These are phyloP conservation scores for Athelia psychrophila DNA, from an alignment of 1,284 basidiomycete species.

Conservation along the genomic window DNA sequence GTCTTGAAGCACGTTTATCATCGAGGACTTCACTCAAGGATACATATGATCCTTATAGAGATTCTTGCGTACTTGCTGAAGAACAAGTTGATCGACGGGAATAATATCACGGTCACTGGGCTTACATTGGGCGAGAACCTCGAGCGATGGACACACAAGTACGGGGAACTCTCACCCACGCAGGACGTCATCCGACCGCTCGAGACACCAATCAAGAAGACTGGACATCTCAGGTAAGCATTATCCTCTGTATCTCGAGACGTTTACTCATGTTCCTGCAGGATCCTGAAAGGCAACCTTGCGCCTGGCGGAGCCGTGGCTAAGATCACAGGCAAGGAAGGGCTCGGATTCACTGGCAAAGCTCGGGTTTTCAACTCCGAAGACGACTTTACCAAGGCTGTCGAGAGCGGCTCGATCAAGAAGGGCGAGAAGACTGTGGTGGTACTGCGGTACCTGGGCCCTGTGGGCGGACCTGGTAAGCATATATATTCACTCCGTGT, in stretches of 20 bases:
- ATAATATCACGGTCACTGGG: slow-evolving; percentile 87
- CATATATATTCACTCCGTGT: slow-evolving; percentile 9
- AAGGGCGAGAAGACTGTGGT: slow-evolving; percentile 90
- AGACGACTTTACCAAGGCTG: slow-evolving; percentile 77
- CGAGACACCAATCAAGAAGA: slow-evolving; percentile 83
- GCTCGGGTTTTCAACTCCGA: slow-evolving; percentile 85
- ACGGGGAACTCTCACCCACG: slow-evolving; percentile 65
- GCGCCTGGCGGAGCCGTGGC: slow-evolving; percentile 92
- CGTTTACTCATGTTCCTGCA: slow-evolving; percentile 24
- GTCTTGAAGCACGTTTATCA: slow-evolving; percentile 4
- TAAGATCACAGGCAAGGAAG: slow-evolving; percentile 94
- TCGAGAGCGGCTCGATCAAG: slow-evolving; percentile 78
- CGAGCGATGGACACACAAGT: slow-evolving; percentile 76
- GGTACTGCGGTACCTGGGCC: slow-evolving; percentile 85
- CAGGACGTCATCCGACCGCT: slow-evolving; percentile 88
- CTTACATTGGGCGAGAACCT: slow-evolving; percentile 87
- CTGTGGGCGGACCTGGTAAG: slow-evolving; percentile 84
- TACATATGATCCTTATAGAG: slow-evolving; percentile 42
- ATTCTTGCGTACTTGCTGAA: slow-evolving; percentile 81
- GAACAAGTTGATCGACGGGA: slow-evolving; percentile 81
- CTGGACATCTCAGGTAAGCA: slow-evolving; percentile 80
- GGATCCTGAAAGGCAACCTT: slow-evolving; percentile 84
- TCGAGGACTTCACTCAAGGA: slow-evolving; percentile 5
- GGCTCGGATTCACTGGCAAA: slow-evolving; percentile 79
- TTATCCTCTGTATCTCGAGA: slow-evolving; percentile 1